Percentiles rank a stretch among this genome's conserved stretches.
phyloP scores from a whole-genome alignment of 352 stramenopile species.

The Plasmopara muralis region DNA sequence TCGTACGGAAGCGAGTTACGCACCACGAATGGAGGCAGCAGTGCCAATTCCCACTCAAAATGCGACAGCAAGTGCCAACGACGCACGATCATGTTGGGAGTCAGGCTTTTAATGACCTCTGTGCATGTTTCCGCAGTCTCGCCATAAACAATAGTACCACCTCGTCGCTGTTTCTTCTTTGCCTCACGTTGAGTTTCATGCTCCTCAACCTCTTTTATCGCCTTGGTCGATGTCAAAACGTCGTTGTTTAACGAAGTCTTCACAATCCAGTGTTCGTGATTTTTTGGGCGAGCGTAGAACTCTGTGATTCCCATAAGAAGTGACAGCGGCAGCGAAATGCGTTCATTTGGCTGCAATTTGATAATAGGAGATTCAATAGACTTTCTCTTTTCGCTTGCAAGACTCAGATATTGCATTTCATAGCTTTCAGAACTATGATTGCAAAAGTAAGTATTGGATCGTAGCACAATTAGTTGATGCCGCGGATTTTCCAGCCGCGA shows the following conservation, averaged over 20 bases:
- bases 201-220: constrained; percentile 52
- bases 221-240: constrained; percentile 46
- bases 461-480: constrained; percentile 59
- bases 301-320: constrained; percentile 80
- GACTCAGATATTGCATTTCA: constrained; percentile 64
- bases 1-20: constrained; percentile 84
- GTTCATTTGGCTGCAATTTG: constrained; percentile 52
- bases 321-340: constrained; percentile 55
- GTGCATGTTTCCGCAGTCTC: constrained; percentile 70
- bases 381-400: constrained; percentile 41
- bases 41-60: constrained; percentile 74
- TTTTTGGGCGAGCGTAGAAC: constrained; percentile 61
- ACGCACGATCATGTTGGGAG: constrained; percentile 65
- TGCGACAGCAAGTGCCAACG: constrained; percentile 69
- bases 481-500: constrained; percentile 63
- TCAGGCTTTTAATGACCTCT: constrained; percentile 65
- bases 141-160: constrained; percentile 64
- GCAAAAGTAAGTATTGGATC: constrained; percentile 76
- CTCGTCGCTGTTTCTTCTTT: constrained; percentile 50
- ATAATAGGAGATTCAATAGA: constrained; percentile 54
- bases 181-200: constrained; percentile 39
- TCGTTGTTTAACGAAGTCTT: constrained; percentile 75
- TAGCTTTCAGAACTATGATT: constrained; percentile 75
- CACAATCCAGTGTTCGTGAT: constrained; percentile 70
- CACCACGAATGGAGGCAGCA: constrained; percentile 75